Evolutionary conservation across 2,329 filamentous ascomycete genomes (phyloP).

Genomic region (Penicillium hordei): DNA sequence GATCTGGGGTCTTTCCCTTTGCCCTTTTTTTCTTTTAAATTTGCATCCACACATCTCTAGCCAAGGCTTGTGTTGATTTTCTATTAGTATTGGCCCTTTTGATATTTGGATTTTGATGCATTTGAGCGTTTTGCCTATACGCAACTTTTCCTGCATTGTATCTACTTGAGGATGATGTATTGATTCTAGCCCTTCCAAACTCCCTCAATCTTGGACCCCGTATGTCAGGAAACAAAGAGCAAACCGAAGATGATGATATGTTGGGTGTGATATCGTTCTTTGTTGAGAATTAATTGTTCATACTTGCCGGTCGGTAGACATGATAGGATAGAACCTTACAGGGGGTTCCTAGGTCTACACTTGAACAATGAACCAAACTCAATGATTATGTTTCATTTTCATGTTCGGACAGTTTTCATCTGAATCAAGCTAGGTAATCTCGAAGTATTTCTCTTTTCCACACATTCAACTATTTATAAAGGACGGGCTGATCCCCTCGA

Average conservation of each 20-base stretch:
- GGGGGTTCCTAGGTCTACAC: background rate
- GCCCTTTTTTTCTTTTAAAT: background rate
- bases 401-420: background rate
- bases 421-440: background rate
- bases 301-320: background rate
- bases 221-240: background rate
- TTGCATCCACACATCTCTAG: slow-evolving; percentile 3
- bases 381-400: background rate
- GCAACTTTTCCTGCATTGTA: slow-evolving; percentile 7
- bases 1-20: slow-evolving; percentile 12
- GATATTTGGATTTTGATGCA: slow-evolving; percentile 16
- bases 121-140: slow-evolving; percentile 22
- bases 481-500: background rate
- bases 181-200: slow-evolving; percentile 14
- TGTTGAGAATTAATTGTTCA: background rate
- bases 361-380: slow-evolving; percentile 5
- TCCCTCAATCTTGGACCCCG: background rate
- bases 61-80: background rate
- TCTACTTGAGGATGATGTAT: slow-evolving; percentile 6
- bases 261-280: background rate
- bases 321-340: background rate
- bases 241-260: background rate
- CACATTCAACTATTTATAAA: background rate
- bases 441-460: background rate
- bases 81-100: slow-evolving; percentile 1